phyloP scores from a whole-genome alignment of 108 stramenopile species.

The Discostella pseudostelligera region DNA sequence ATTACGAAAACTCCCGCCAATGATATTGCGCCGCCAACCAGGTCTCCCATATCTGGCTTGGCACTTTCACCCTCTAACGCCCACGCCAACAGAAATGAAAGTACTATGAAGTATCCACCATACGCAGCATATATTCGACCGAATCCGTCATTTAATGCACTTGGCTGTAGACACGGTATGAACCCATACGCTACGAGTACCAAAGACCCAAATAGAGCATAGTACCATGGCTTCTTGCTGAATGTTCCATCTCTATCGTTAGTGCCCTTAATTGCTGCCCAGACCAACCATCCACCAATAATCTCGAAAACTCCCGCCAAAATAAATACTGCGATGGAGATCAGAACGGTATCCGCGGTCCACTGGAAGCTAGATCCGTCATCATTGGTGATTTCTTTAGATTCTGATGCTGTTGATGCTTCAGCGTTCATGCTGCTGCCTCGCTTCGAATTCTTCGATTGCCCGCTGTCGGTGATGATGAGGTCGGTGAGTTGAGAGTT shows the following conservation, averaged over 20 bases:
- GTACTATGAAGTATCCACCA: constrained; percentile 79
- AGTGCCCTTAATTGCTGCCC: constrained; percentile 49
- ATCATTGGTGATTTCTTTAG: background rate
- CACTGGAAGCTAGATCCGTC: constrained; percentile 47
- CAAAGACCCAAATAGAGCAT: constrained; percentile 61
- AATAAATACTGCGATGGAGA: constrained; percentile 60
- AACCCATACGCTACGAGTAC: constrained; percentile 71
- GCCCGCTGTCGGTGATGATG: too few relatives aligned
- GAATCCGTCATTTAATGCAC: constrained; percentile 54
- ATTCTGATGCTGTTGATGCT: background rate
- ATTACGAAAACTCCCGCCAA: constrained; percentile 63
- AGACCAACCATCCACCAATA: constrained; percentile 77
- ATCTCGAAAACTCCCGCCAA: constrained; percentile 74
- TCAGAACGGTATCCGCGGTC: constrained; percentile 53
- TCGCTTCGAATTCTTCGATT: too few relatives aligned
- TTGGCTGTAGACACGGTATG: constrained; percentile 74
- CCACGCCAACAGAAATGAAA: constrained; percentile 80
- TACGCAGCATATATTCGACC: constrained; percentile 83
- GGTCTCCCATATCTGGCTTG: constrained; percentile 69
- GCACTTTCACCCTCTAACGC: constrained; percentile 59
- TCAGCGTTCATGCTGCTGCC: too few relatives aligned
- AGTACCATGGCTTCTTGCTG: constrained; percentile 69
- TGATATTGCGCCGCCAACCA: constrained; percentile 62
- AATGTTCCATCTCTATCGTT: constrained; percentile 8
- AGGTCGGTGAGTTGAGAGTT: too few relatives aligned